Base-by-base conservation (phyloP, 129 eudicot species). In the Smallanthus sonchifolius region DNA sequence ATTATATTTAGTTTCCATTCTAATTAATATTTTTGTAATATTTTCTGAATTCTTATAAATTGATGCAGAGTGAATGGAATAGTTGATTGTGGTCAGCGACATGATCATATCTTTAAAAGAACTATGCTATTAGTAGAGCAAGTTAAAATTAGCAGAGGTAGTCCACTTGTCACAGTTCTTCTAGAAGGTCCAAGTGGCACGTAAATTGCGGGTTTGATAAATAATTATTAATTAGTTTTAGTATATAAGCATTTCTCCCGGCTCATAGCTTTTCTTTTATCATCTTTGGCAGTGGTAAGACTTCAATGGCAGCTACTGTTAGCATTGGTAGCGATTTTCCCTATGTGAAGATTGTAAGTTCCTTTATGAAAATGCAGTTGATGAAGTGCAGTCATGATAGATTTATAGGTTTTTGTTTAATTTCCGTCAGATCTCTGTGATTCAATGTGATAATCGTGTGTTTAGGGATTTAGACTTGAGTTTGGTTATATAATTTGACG, bases 171-270 rank as follows among this genome's bases (percentile, higher is more conserved):
- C 60, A 91, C 96, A 69, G 90, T 92, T 70, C 97, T 95, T 73
- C 78, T 95, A 32, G 99, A 95, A 95, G 99, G 99, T 71, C 97
- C 99, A 44, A 91, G 93, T 87, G 97, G 99, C 87, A 93, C 97
- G 98, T 90, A 80, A 59, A 13, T 81, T 44, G 48, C 59, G 54
- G 52, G 24, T 39, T 61, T 11, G 69, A 7, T 60, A 4, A 4
- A 4, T 32, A 34, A 1, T 74, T 30, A 54, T 56, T 38, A 67
- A 43, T n/a, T n/a, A n/a, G n/a, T 73, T n/a, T 67, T 73, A 40
- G 19, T n/a, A n/a, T 28, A 17, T 65, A 20, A 37, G 36, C 38
- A 20, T 13, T 32, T 47, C 36, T 77, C 48, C 30, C 68, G 13
- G 48, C 60, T 39, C 28, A 54, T 54, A 15, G 65, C 35, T 24